These are phyloP conservation scores for Protomyces gravidus DNA, from an alignment of 1,139 yeast species.

Conservation along the genomic window DNA sequence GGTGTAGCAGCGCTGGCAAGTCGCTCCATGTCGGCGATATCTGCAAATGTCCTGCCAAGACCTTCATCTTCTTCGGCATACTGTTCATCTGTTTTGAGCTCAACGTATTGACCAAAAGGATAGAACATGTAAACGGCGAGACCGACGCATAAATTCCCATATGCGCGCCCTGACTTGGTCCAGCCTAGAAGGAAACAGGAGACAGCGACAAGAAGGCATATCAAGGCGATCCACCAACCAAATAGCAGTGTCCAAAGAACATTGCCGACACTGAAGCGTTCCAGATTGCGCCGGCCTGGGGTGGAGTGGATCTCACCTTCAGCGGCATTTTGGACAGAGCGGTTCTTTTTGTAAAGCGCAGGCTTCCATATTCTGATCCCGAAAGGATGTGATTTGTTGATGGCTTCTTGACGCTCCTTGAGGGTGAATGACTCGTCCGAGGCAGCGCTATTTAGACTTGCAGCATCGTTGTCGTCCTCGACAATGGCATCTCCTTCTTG, in stretches of 20 bases:
- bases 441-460: slow-evolving; percentile 13
- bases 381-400: slow-evolving; percentile 93
- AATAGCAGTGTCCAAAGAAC: slow-evolving; percentile 31
- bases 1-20: not conserved
- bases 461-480: slow-evolving; percentile 11
- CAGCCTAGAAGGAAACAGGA: slow-evolving; percentile 40
- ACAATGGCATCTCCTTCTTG: not conserved
- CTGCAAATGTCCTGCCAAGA: slow-evolving; percentile 79
- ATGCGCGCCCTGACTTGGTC: slow-evolving; percentile 48
- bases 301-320: slow-evolving; percentile 90
- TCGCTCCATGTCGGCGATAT: slow-evolving; percentile 26
- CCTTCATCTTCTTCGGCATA: slow-evolving; percentile 82
- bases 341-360: slow-evolving; percentile 82
- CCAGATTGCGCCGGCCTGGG: slow-evolving; percentile 44
- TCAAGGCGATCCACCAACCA: slow-evolving; percentile 32
- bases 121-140: slow-evolving; percentile 66
- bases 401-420: slow-evolving; percentile 89
- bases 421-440: slow-evolving; percentile 27
- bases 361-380: slow-evolving; percentile 99
- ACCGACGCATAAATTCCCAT: slow-evolving; percentile 58
- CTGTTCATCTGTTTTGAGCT: slow-evolving; percentile 70
- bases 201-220: slow-evolving; percentile 49
- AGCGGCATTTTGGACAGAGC: slow-evolving; percentile 88
- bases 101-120: slow-evolving; percentile 89
- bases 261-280: slow-evolving; percentile 40